Evolutionary conservation across 441 rosid genomes (phyloP), one percentile per base, ranked within the genome.

Genomic region (Geranium incanum): DNA sequence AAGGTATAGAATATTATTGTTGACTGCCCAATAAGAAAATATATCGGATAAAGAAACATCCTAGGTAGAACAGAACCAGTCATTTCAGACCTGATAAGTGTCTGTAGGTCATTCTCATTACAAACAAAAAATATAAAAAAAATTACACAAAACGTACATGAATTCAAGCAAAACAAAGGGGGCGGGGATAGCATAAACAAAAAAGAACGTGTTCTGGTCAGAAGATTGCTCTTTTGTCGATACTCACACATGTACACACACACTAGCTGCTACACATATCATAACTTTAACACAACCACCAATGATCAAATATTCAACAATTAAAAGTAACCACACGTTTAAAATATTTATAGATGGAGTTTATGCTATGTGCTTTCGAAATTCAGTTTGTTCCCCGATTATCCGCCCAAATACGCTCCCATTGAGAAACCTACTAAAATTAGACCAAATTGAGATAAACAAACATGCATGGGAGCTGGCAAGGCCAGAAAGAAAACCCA

Each of bases 191-290:
- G 68, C 18, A 74, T 45, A 8, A 21, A 57, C 45, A 41, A 66
- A 59, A 33, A 64, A 41, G 66, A 75, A 41, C 59, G 41, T 77
- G 71, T 68, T 81, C 65, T 43, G 80, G 85, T 83, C 84, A 87
- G 82, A 79, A 64, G 74, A 74, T 74, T 78, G 78, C 72, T 52
- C 70, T 62, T 50, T 79, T 71, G 64, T 79, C 81, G 66, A 70
- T 77, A 73, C 50, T 70, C 71, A 69, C 65, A 83, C 63, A 73
- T 60, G 52, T 60, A 52, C 73, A 33, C 68, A 68, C 74, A 50
- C 43, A 71, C 69, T 43, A 48, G 72, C 65, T 73, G 71, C 41
- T 72, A 68, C 73, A 75, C 36, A 15, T 70, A 74, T 77, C 67
- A 76, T 67, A 77, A 57, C 63, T 57, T 28, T 57, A 16, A 57